A percentile compares a stretch with the other conserved stretches of the same genome.
phyloP scores from a whole-genome alignment of 495 filamentous ascomycete species.

The Lasiosphaeriaceae sp. region DNA sequence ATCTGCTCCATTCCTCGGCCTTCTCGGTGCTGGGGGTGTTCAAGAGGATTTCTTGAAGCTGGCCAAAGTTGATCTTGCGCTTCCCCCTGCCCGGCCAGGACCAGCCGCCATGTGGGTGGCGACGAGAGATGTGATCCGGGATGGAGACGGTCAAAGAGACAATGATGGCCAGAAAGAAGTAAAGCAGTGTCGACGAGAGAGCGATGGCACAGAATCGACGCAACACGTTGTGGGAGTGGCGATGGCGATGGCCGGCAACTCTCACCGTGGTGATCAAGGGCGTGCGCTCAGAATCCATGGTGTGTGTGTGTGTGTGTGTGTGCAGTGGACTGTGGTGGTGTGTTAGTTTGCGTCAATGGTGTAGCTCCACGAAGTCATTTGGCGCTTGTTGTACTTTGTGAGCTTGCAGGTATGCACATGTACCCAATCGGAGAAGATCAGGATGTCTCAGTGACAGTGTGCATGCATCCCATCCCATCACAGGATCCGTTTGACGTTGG shows the following conservation, averaged over 20 bases:
- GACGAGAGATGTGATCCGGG: conserved; percentile 30
- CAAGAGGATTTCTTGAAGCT: conserved; percentile 67
- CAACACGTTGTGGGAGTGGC: conserved; percentile 64
- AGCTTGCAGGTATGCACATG: no score
- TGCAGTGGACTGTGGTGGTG: no score
- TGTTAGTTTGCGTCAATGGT: background rate
- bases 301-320: background rate
- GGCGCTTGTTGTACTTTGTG: no score
- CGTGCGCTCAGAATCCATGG: conserved; percentile 55
- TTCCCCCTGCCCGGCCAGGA: conserved; percentile 40
- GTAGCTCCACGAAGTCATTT: background rate
- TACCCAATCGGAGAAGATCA: no score
- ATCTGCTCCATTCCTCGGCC: conserved; percentile 77
- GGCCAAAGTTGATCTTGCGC: conserved; percentile 50
- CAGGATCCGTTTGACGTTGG: no score
- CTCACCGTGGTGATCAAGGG: conserved; percentile 59
- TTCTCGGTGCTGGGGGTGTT: conserved; percentile 66
- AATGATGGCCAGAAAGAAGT: conserved; percentile 59
- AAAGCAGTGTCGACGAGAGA: conserved; percentile 50
- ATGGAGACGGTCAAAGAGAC: conserved; percentile 45
- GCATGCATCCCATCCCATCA: no score
- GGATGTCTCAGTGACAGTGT: no score
- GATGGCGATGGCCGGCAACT: conserved; percentile 49
- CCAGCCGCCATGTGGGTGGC: conserved; percentile 34
- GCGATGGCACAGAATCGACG: conserved; percentile 70